Evolutionary conservation across 164 flowering plant genomes (phyloP), one percentile per base, ranked within the genome.

Genomic region (Vitis rotundifolia): DNA sequence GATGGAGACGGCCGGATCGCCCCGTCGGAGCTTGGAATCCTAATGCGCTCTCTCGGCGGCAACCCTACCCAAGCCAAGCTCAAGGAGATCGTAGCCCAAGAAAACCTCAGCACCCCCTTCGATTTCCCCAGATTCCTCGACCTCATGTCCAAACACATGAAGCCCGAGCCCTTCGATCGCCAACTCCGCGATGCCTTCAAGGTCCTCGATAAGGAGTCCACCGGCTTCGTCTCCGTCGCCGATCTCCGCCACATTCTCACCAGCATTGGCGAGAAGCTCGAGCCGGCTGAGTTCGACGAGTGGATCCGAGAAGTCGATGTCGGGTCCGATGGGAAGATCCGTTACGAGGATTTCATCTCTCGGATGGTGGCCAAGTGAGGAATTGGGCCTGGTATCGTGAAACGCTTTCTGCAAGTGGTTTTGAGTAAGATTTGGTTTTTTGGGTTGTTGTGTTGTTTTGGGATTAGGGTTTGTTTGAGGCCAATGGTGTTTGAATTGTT

Each of bases 291-390:
- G 84, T 94, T 94, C 61, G 98, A 94, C 68, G 97, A 92, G 90
- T 94, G 98, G 98, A 94, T 94, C 86, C 87, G 92, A 11, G 98
- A 92, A 79, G 91, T 94, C 31, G 95, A 92, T 67, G 95, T 92
- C 55, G 92, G 94, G 28, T 78, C 93, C 31, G 98, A 94, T 62
- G 97, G 98, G 3, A 83, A 79, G 86, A 94, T 94, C 83, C 80
- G 85, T 44, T 92, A 94, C 69, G 98, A 94, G 73, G 98, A 92
- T 69, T 91, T 92, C 78, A 89, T 94, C 49, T 79, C 82, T 9
- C 69, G 97, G 49, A 94, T 94, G 97, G 90, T 94, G 8, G 97
- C 97, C 63, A 91, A 89, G 78, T 94, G 88, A 91, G 70, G 12
- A 49, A 50, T 37, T 37, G 44, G 44, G 44, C 0, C 5, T 37